phyloP scores from a whole-genome alignment of 2,329 filamentous ascomycete genomes.

The Penicillium sp. region DNA sequence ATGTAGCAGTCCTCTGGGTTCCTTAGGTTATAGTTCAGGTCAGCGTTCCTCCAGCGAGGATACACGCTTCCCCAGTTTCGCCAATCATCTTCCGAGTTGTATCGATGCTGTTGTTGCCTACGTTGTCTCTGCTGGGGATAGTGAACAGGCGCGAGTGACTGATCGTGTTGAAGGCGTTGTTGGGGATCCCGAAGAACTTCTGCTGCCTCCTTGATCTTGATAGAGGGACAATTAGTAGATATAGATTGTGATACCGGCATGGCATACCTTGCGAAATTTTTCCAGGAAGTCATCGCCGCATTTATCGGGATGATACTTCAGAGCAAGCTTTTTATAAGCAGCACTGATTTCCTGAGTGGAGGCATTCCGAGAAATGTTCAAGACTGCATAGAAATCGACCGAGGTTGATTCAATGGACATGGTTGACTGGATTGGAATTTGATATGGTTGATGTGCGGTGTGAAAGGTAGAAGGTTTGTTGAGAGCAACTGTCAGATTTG shows the following conservation, averaged over 20 bases:
- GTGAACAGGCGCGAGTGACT: slow-evolving; percentile 9
- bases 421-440: not conserved
- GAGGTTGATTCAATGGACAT: not conserved
- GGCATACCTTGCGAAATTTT: slow-evolving; percentile 31
- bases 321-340: slow-evolving; percentile 39
- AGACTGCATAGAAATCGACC: slow-evolving; percentile 30
- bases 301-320: slow-evolving; percentile 43
- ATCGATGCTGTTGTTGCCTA: not conserved
- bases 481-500: not conserved
- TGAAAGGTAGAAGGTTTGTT: not conserved
- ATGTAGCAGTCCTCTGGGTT: slow-evolving; percentile 22
- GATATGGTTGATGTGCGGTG: not conserved
- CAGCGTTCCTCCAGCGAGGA: not conserved
- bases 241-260: not conserved
- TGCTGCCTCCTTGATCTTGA: slow-evolving; percentile 37
- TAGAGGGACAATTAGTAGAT: not conserved
- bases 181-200: slow-evolving; percentile 38
- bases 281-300: slow-evolving; percentile 13
- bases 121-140: not conserved
- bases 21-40: not conserved
- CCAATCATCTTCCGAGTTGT: not conserved
- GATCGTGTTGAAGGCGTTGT: slow-evolving; percentile 28
- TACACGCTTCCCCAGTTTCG: not conserved
- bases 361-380: slow-evolving; percentile 32
- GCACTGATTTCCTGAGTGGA: slow-evolving; percentile 36